Evolutionary conservation across 140 eudicot species (phyloP).

Genomic region (Oenanthe javanica): DNA sequence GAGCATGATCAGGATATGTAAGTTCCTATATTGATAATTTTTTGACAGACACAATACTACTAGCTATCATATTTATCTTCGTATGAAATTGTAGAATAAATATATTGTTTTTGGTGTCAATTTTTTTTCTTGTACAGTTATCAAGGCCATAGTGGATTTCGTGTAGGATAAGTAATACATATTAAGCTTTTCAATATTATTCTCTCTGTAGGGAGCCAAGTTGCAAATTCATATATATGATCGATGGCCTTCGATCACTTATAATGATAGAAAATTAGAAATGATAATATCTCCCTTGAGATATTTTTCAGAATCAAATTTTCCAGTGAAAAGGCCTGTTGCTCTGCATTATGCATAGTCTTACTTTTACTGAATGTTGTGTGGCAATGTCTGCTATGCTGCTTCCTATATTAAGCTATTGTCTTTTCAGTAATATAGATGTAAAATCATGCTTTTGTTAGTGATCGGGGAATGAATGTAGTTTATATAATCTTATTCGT

Average conservation of each 20-base stretch:
- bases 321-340: background rate
- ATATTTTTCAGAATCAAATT: background rate
- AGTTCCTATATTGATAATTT: constrained; percentile 22
- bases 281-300: background rate
- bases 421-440: background rate
- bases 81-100: background rate
- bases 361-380: background rate
- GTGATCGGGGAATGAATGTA: background rate
- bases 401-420: background rate
- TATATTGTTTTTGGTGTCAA: background rate
- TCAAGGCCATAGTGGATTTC: background rate
- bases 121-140: background rate
- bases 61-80: background rate
- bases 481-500: background rate
- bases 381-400: background rate
- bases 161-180: background rate
- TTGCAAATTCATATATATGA: background rate
- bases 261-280: background rate
- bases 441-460: background rate
- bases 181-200: background rate
- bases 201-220: background rate
- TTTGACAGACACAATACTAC: background rate
- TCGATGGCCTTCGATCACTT: background rate
- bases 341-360: background rate
- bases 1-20: constrained; percentile 95